Percentiles rank a stretch among this genome's conserved stretches.
Evolutionary conservation across 169 alveolate genomes (phyloP).

Genomic region (Besnoitia besnoiti): DNA sequence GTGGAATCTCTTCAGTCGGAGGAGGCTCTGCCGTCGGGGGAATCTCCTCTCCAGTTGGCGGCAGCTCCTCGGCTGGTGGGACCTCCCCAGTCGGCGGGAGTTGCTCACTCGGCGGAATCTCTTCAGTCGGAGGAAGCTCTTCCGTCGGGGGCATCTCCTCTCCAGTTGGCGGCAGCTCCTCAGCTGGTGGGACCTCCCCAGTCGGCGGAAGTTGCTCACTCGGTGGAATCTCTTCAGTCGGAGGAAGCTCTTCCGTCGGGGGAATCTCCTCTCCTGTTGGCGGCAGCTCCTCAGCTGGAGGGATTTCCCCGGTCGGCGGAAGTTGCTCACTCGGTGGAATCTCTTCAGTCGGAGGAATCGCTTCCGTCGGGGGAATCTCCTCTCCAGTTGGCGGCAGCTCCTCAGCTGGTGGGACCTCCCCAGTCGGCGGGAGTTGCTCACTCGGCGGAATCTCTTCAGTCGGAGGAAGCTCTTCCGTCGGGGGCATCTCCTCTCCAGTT

Average conservation of each 20-base stretch:
- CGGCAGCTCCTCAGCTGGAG: conserved; percentile 21
- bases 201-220: background rate
- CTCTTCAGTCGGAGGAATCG: conserved; percentile 12
- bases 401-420: background rate
- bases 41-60: background rate
- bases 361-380: background rate
- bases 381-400: background rate
- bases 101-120: background rate
- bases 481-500: background rate
- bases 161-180: background rate
- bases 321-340: background rate
- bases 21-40: background rate
- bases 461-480: background rate
- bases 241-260: background rate
- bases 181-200: background rate
- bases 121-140: background rate
- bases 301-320: background rate
- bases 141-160: background rate
- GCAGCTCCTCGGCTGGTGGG: background rate
- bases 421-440: too few species aligned
- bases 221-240: background rate
- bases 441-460: background rate
- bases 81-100: background rate
- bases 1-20: background rate
- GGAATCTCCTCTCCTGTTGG: background rate